Percentiles rank a stretch among this genome's conserved stretches.
These are phyloP conservation scores for Pythium aquatile DNA, from an alignment of 352 stramenopile species.

Conservation along the genomic window DNA sequence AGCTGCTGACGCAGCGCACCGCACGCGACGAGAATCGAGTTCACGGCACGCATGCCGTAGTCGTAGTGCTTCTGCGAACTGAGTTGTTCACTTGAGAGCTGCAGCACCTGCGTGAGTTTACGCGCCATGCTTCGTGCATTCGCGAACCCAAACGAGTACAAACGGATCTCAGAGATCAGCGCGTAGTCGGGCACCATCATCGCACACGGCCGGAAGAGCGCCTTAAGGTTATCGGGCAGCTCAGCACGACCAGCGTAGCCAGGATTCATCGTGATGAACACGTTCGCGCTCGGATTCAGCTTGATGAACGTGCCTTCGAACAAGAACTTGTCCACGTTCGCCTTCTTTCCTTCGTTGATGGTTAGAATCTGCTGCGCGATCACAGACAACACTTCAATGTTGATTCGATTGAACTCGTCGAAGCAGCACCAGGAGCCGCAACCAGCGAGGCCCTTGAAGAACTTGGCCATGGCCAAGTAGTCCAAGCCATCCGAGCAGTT, in stretches of 20 bases:
- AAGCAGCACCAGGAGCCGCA: conserved; percentile 87
- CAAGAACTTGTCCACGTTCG: conserved; percentile 70
- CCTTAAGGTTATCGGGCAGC: conserved; percentile 86
- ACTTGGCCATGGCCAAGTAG: conserved; percentile 88
- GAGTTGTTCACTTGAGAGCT: conserved; percentile 92
- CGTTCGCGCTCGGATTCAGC: conserved; percentile 87
- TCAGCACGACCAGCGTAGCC: conserved; percentile 89
- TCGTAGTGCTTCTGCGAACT: conserved; percentile 95
- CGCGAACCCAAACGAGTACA: conserved; percentile 93
- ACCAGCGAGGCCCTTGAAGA: conserved; percentile 83
- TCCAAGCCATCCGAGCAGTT: conserved; percentile 83
- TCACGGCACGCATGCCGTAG: conserved; percentile 95
- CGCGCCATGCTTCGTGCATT: conserved; percentile 87
- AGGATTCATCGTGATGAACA: conserved; percentile 89
- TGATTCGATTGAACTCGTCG: conserved; percentile 88
- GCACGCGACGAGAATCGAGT: conserved; percentile 93
- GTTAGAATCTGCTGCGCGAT: conserved; percentile 86
- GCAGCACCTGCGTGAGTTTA: conserved; percentile 93
- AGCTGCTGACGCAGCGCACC: conserved; percentile 90
- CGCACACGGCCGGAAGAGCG: conserved; percentile 78
- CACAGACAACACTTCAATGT: conserved; percentile 41
- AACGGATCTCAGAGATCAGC: conserved; percentile 90
- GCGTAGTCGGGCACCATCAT: conserved; percentile 91
- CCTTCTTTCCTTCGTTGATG: conserved; percentile 75
- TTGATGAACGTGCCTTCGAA: conserved; percentile 87